Conservation (phyloP, 345 rosid species). For the Salix suchowensis region DNA sequence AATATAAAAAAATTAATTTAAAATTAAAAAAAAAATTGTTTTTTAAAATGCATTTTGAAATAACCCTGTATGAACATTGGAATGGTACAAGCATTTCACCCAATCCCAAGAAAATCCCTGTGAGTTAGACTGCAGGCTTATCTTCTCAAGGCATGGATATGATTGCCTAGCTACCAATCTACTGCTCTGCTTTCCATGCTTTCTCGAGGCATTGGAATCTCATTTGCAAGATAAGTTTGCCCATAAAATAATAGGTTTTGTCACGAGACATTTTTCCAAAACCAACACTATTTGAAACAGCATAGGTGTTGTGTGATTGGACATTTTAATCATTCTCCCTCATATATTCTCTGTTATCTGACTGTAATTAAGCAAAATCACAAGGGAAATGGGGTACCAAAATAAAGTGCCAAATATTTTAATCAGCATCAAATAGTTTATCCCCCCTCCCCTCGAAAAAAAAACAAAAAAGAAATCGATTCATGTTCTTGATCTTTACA, state of each 20-base stretch:
- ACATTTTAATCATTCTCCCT: slow-evolving; percentile 22
- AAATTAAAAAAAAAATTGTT: no score
- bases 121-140: not conserved
- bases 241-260: slow-evolving; percentile 21
- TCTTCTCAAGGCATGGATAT: slow-evolving; percentile 6
- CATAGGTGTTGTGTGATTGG: slow-evolving; percentile 31
- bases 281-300: slow-evolving; percentile 29
- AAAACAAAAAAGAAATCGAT: not conserved
- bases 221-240: slow-evolving; percentile 20
- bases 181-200: not conserved
- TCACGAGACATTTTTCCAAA: slow-evolving; percentile 51
- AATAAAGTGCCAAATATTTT: not conserved
- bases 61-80: not conserved
- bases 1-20: no score
- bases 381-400: not conserved
- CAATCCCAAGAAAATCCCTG: not conserved
- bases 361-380: not conserved
- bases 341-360: not conserved
- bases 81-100: not conserved
- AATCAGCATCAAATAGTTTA: not conserved
- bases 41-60: no score
- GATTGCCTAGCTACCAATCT: slow-evolving; percentile 1
- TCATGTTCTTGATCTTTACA: not conserved
- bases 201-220: slow-evolving; percentile 28
- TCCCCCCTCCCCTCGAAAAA: no score